Evolutionary conservation across 768 basidiomycete genomes (phyloP), one percentile per base, ranked within the genome.

Genomic region (Tulasnella sp.): DNA sequence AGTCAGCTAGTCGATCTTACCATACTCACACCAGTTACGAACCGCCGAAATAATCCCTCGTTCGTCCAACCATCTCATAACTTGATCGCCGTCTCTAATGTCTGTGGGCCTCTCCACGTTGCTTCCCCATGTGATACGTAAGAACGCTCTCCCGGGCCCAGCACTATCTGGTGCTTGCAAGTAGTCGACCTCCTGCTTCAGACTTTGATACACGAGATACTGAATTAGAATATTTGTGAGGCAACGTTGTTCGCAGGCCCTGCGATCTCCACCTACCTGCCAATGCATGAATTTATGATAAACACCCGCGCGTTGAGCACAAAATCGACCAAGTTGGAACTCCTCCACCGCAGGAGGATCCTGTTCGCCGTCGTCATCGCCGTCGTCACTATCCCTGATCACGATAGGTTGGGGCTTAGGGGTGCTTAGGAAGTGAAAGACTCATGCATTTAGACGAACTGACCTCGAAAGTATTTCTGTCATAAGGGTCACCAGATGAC

Each of bases 201-300:
- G 75, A 25, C 68, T 63, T 51, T 75, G 72, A 70, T 84, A 90
- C 27, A 90, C 73, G 4, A 74, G 67, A 66, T 84, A 75, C 88
- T 90, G 53, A 15, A 34, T 31, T 9, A 34, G 14, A n/a, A 39
- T 48, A 36, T 17, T 14, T 4, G n/a, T 14, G 12, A n/a, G 58
- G 39, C 37, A n/a, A 31, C 19, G n/a, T n/a, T n/a, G n/a, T n/a
- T n/a, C n/a, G n/a, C n/a, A n/a, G n/a, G n/a, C n/a, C n/a, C n/a
- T n/a, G n/a, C n/a, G n/a, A n/a, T n/a, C n/a, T n/a, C n/a, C n/a
- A 69, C 75, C 57, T 60, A 87, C 87, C 79, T 88, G 86, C 87
- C 87, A 91, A 63, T 91, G 87, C 17, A 75, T 76, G 63, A 89
- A 81, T 52, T 74, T 68, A 64, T 90, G 87, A 63, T 77, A 91